phyloP scores from a whole-genome alignment of 345 rosid genomes.

The Geranium rotundifolium region DNA sequence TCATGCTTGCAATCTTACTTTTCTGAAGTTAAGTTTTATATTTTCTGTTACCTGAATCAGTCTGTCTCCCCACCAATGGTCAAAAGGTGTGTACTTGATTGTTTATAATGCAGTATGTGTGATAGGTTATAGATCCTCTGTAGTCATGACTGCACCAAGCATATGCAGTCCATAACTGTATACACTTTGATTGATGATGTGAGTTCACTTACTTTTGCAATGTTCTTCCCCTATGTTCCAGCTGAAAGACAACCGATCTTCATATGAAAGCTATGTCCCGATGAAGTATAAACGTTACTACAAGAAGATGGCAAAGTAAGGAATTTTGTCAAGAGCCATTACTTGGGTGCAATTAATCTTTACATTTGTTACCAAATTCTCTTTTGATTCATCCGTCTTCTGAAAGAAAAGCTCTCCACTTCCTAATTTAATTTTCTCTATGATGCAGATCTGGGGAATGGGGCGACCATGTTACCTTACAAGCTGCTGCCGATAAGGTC shows the following conservation, averaged over 20 bases:
- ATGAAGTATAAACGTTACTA: constrained; percentile 83
- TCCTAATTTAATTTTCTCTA: constrained; percentile 4
- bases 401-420: not conserved
- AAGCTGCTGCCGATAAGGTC: constrained; percentile 94
- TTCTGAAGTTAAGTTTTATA: no score
- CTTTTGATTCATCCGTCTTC: constrained; percentile 1
- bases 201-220: constrained; percentile 7
- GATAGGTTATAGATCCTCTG: no score
- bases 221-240: constrained; percentile 24
- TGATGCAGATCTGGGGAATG: constrained; percentile 76
- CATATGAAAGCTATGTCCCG: constrained; percentile 82
- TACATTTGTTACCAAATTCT: constrained; percentile 1
- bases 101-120: no score
- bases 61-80: no score
- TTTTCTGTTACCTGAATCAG: no score
- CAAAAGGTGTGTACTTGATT: no score
- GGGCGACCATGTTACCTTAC: constrained; percentile 93
- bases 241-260: constrained; percentile 59
- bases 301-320: constrained; percentile 87
- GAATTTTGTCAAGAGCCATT: not conserved
- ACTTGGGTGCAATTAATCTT: not conserved
- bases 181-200: not conserved
- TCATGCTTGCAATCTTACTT: no score
- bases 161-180: not conserved
- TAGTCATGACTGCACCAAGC: no score